Base-by-base conservation (phyloP, 495 filamentous ascomycete genomes). In the Penicillium manginii region DNA sequence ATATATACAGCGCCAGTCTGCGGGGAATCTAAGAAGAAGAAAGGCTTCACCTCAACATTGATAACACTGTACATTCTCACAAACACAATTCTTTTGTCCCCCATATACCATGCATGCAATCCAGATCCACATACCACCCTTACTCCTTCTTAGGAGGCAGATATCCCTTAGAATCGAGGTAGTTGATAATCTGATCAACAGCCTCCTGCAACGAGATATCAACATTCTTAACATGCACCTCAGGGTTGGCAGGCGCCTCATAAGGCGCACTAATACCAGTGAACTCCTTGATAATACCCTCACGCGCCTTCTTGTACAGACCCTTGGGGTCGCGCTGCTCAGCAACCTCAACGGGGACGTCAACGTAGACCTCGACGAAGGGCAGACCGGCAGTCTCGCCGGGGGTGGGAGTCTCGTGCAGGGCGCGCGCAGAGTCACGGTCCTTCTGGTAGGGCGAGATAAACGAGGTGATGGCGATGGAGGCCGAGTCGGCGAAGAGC, bases 261-360 rank as follows among this genome's bases (percentile, higher is more conserved):
- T 98, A 98, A 4, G 94, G 94, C 29, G 92, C 91, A 57, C 74
- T 78, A 58, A 98, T 91, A 10, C 94, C 96, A 12, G 94, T 98
- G 69, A 98, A 98, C 63, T 98, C 92, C 80, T 93, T 93, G 69
- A 98, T 97, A 69, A 93, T 84, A 14, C 94, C 94, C 50, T 87
- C 87, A 17, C 93, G 81, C 6, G 94, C 94, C 85, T 96, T 96
- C 85, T 96, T 96, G 71, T 98, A 98, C 55, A 98, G 73, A 9
- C 93, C 96, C 84, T 98, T 98, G 22, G 94, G 94, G 71, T 98
- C 94, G 57, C 94, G 82, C 79, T 89, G 74, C 83, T 98, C 96
- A n/a, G 96, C 94, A 35, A 90, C 89, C 71, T 88, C 89, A 55
- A 98, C 77, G 4, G 91, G 86, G 11, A 97, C 83, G 70, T 98